Evolutionary conservation across 345 rosid species (phyloP).

Genomic region (Trapa incisa): DNA sequence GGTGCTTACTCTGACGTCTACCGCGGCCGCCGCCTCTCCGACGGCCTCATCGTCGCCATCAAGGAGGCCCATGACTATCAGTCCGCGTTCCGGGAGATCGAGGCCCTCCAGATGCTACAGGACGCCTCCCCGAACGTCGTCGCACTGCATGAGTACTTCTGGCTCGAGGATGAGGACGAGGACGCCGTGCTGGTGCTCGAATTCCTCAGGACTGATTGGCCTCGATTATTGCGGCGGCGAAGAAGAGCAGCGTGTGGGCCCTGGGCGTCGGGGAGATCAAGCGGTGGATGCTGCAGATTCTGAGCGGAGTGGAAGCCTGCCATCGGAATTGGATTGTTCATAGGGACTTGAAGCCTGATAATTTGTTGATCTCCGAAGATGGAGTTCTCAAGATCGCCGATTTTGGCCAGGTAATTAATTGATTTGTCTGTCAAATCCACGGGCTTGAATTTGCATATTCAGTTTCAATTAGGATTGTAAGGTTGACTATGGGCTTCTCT

Average conservation of each 20-base stretch:
- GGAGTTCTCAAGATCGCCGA: constrained; percentile 88
- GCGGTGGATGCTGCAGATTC: constrained; percentile 92
- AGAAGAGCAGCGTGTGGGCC: constrained; percentile 27
- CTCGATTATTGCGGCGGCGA: constrained; percentile 46
- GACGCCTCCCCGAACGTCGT: constrained; percentile 59
- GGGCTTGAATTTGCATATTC: not conserved
- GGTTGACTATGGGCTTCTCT: not conserved
- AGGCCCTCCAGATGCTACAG: constrained; percentile 60
- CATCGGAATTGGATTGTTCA: constrained; percentile 76
- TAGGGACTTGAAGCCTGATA: constrained; percentile 89
- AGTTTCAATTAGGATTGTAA: too few relatives aligned
- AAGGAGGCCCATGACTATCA: constrained; percentile 95
- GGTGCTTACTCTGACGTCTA: constrained; percentile 93
- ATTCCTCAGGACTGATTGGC: constrained; percentile 66
- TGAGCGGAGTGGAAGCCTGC: constrained; percentile 60
- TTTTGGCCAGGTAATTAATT: constrained; percentile 72
- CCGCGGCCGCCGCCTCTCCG: constrained; percentile 67
- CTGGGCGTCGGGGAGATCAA: constrained; percentile 47
- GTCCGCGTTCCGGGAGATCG: constrained; percentile 85
- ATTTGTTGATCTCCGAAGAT: constrained; percentile 61
- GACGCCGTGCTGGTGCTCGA: constrained; percentile 90
- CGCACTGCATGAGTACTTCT: constrained; percentile 71
- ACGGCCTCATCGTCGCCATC: constrained; percentile 59
- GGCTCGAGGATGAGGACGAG: constrained; percentile 96
- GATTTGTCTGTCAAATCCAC: not conserved